Base-by-base conservation (phyloP, 2,329 filamentous ascomycete species). In the Basipetospora sp. region DNA sequence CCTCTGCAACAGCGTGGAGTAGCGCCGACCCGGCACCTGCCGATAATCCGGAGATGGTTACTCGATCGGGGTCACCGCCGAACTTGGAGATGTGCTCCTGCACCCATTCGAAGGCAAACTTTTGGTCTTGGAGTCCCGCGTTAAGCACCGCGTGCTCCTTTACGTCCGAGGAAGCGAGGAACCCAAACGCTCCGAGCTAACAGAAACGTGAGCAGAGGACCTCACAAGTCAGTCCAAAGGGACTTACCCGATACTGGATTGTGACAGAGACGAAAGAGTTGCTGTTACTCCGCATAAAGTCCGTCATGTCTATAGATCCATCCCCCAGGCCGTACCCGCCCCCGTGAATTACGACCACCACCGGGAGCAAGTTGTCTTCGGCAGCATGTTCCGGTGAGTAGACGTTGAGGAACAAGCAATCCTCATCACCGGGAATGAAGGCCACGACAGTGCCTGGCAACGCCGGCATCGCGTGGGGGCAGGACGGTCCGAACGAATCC, bases 21-120 rank as follows among this genome's bases (percentile, higher is more conserved):
- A 58, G 60, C 3, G 65, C 64, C 3, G 55, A 57, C 1, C 67
- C 69, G 0, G 56, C 71, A 3, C 71, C 70, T 0, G 72, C 69
- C 0, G 62, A 67, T 44, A 69, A 62, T 1, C 71, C 70, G 47
- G 59, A 60, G 18, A 73, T 62, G 0, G 67, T 71, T 1, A 75
- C 65, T n/a, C 64, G 62, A 1, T 41, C 42, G 0, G 62, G 59
- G 40, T 73, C 60, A 4, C 70, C 69, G 2, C 70, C 69, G 42
- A 74, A 74, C 8, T 53, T 48, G 25, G 56, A 48, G 36, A 74
- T 69, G 43, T 74, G 51, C 15, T 58, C 52, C 40, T 67, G 58
- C 2, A 73, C 63, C 67, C 70, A 74, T 47, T 63, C 46, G 3
- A 74, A 50, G 1, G 63, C 65, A 25, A 63, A 66, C 18, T 60